Evolutionary conservation across 2,329 filamentous ascomycete genomes (phyloP).

Genomic region (Alternaria sp.): DNA sequence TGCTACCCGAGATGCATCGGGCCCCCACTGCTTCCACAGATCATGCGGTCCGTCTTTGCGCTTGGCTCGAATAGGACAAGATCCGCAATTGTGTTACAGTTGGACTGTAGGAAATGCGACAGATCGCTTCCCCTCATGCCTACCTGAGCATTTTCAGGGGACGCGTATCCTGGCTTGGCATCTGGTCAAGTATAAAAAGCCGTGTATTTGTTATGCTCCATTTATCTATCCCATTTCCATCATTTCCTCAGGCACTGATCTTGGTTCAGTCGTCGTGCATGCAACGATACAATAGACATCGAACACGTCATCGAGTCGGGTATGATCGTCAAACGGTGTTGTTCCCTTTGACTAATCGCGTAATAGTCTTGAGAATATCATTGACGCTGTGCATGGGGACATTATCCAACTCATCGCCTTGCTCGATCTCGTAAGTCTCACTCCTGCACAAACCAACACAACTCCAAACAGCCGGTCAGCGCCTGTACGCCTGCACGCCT

Average conservation of each 20-base stretch:
- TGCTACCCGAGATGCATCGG: constrained; percentile 1
- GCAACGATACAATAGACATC: not conserved
- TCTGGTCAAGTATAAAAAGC: not conserved
- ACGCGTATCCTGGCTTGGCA: not conserved
- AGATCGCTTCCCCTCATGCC: too few species aligned
- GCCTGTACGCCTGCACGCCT: not conserved
- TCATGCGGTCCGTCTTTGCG: not conserved
- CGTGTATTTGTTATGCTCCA: not conserved
- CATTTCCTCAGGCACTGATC: not conserved
- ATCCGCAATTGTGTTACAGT: too few species aligned
- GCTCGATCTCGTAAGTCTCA: not conserved
- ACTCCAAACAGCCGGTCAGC: not conserved
- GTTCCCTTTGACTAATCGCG: not conserved
- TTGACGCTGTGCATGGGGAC: not conserved
- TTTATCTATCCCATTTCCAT: not conserved
- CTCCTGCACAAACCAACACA: not conserved
- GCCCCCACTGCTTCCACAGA: not conserved
- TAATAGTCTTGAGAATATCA: not conserved
- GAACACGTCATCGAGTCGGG: not conserved
- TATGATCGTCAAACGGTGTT: not conserved
- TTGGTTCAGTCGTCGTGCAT: not conserved
- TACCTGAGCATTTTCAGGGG: too few species aligned
- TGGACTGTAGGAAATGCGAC: too few species aligned
- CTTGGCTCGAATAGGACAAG: too few species aligned
- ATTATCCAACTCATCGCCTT: not conserved